These are phyloP conservation scores for Dactylellina cionopaga DNA, from an alignment of 2,329 filamentous ascomycete genomes.

Conservation along the genomic window DNA sequence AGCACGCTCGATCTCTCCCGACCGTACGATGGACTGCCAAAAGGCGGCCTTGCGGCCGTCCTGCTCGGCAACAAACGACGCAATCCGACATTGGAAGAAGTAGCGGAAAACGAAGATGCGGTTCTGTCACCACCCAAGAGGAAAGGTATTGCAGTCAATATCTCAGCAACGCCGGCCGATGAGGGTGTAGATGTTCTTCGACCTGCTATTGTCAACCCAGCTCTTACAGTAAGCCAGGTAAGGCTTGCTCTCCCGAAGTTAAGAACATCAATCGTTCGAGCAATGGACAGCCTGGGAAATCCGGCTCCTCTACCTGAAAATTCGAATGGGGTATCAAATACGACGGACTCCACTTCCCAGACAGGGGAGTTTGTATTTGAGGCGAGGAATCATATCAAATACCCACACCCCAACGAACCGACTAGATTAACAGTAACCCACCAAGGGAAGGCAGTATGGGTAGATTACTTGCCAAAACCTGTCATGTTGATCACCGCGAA, in stretches of 20 bases:
- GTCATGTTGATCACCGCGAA: slow-evolving; percentile 93
- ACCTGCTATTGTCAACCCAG: slow-evolving; percentile 85
- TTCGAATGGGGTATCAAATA: slow-evolving; percentile 55
- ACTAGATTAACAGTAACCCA: slow-evolving; percentile 84
- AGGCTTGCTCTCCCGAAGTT: slow-evolving; percentile 88
- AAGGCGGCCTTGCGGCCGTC: slow-evolving; percentile 85
- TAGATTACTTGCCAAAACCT: slow-evolving; percentile 87
- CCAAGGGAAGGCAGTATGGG: slow-evolving; percentile 84
- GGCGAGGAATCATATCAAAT: slow-evolving; percentile 78
- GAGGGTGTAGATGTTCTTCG: slow-evolving; percentile 84
- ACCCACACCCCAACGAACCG: slow-evolving; percentile 77
- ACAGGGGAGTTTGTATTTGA: slow-evolving; percentile 77
- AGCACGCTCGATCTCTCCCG: slow-evolving; percentile 89
- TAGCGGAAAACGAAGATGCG: slow-evolving; percentile 71
- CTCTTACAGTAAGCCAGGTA: slow-evolving; percentile 81
- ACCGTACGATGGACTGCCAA: slow-evolving; percentile 90
- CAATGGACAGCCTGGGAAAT: slow-evolving; percentile 70
- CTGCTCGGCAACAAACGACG: slow-evolving; percentile 94
- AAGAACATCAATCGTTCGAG: slow-evolving; percentile 81
- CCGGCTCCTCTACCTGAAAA: slow-evolving; percentile 47
- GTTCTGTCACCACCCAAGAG: slow-evolving; percentile 66
- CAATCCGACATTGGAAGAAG: slow-evolving; percentile 77
- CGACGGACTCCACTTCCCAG: slow-evolving; percentile 60
- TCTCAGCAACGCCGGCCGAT: slow-evolving; percentile 78
- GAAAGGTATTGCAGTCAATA: slow-evolving; percentile 68